Base-by-base conservation (phyloP, 2,329 filamentous ascomycete species). In the Chrysosphaeria jannelii region DNA sequence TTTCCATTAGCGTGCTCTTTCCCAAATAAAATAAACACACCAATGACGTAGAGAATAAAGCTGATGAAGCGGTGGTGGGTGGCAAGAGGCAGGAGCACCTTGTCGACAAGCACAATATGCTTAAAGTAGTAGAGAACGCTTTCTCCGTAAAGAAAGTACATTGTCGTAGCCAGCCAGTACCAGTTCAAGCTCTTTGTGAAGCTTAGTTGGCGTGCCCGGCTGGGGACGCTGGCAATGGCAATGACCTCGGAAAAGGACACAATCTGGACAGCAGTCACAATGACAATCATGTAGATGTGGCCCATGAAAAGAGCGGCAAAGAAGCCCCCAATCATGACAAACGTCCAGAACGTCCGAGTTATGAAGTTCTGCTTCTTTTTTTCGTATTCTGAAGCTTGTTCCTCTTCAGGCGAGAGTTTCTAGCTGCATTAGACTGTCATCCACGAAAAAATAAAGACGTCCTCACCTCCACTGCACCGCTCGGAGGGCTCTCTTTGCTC, bases 121-220 rank as follows among this genome's bases (percentile, higher is more conserved):
- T 97, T 97, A 50, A 97, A 97, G 49, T 97, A 97, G 51, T 97
- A 97, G 39, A 97, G 90, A 39, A 97, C 81, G 37, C 76, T 91
- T 49, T 97, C 85, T 39, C 85, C 85, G 41, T 97, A 97, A 23
- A 97, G 55, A 36, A 90, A 97, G 53, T 97, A 97, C 81, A 97
- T 93, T 34, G 81, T 90, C 13, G 74, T 76, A n/a, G 78, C 85
- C 25, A 97, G 57, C 53, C 89, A 97, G 46, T 97, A 97, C 85
- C 85, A 97, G 47, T 93, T 93, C 36, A 97, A 53, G 34, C 75
- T 78, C 52, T 91, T 91, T 33, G 81, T 91, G 36, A 89, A 89
- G 28, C 71, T 71, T 29, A 97, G 55, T 41, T 81, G 76, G 39
- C 81, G 69, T 31, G 79, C 79, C 38, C 72, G 67, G 43, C 75